Evolutionary conservation across 2,329 filamentous ascomycete species (phyloP).

Genomic region (Alternaria triticimaculans): DNA sequence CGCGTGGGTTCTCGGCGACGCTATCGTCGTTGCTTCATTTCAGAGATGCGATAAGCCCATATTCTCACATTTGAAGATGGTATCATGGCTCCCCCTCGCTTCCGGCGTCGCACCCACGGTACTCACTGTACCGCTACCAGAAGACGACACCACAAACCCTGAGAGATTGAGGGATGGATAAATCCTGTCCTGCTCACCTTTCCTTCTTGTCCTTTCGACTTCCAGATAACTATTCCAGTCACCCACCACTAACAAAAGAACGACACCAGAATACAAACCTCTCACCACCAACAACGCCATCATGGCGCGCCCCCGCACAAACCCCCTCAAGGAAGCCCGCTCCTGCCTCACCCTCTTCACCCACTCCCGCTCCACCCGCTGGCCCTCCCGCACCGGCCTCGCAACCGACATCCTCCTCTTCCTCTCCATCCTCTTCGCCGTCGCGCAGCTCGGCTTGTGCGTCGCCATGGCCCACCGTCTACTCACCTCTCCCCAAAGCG

Average conservation of each 20-base stretch:
- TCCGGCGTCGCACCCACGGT: neutral
- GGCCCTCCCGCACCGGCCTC: slow-evolving; percentile 1
- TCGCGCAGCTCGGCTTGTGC: neutral
- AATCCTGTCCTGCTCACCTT: neutral
- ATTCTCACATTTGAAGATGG: neutral
- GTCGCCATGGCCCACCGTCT: neutral
- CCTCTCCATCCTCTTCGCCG: neutral
- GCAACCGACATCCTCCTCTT: neutral
- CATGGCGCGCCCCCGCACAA: slow-evolving; percentile 5
- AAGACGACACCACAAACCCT: neutral
- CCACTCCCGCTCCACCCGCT: slow-evolving; percentile 1
- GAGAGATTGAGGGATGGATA: neutral
- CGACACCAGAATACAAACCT: neutral
- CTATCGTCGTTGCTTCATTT: neutral
- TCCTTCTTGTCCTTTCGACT: neutral
- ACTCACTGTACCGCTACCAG: slow-evolving; percentile 5
- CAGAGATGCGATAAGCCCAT: no score
- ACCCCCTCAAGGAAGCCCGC: neutral
- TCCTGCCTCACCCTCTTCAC: neutral
- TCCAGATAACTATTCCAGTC: neutral
- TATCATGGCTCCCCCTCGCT: neutral
- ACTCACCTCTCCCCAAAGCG: neutral
- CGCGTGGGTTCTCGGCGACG: neutral
- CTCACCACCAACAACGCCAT: neutral
- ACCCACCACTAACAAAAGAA: neutral